Percentiles rank a stretch among this genome's conserved stretches.
These are phyloP conservation scores for Chlorencoelia australis DNA, from an alignment of 2,329 filamentous ascomycete genomes.

Conservation along the genomic window DNA sequence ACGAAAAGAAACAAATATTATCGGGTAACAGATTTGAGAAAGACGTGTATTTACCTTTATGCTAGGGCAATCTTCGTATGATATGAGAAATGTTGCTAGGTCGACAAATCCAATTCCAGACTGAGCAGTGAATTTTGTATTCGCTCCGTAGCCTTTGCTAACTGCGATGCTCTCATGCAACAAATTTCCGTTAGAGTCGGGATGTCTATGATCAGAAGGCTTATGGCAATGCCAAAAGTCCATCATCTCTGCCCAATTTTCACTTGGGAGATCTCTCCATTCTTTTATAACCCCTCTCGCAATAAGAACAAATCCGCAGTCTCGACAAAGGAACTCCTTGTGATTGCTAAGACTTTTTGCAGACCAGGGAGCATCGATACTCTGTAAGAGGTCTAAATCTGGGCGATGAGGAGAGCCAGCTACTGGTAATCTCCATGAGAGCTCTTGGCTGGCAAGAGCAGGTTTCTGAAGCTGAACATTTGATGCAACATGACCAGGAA, in stretches of 20 bases:
- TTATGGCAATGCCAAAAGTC: conserved; percentile 99
- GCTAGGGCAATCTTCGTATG: conserved; percentile 51
- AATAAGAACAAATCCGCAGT: conserved; percentile 36
- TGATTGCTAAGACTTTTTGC: conserved; percentile 36
- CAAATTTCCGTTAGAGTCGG: conserved; percentile 23
- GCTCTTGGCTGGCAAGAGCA: conserved; percentile 22
- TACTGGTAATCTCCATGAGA: conserved; percentile 47
- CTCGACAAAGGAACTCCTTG: conserved; percentile 28
- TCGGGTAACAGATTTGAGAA: conserved; percentile 4
- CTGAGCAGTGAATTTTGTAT: conserved; percentile 59
- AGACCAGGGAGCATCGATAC: conserved; percentile 36
- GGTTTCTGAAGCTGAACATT: conserved; percentile 13
- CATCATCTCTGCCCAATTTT: conserved; percentile 99
- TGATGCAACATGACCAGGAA: conserved; percentile 30
- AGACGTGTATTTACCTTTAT: conserved; percentile 20
- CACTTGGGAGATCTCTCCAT: conserved; percentile 93
- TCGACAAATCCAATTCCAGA: conserved; percentile 69
- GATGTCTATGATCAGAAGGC: conserved; percentile 51
- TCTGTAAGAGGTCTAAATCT: conserved; percentile 12
- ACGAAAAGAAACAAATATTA: conserved; percentile 11
- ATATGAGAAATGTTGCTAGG: conserved; percentile 64
- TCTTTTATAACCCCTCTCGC: conserved; percentile 31
- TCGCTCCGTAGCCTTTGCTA: conserved; percentile 73
- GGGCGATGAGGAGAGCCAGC: conserved; percentile 7
- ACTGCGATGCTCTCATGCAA: conserved; percentile 31